These are phyloP conservation scores for Juncus effusus DNA, from an alignment of 176 grass and related monocot species.

Conservation along the genomic window DNA sequence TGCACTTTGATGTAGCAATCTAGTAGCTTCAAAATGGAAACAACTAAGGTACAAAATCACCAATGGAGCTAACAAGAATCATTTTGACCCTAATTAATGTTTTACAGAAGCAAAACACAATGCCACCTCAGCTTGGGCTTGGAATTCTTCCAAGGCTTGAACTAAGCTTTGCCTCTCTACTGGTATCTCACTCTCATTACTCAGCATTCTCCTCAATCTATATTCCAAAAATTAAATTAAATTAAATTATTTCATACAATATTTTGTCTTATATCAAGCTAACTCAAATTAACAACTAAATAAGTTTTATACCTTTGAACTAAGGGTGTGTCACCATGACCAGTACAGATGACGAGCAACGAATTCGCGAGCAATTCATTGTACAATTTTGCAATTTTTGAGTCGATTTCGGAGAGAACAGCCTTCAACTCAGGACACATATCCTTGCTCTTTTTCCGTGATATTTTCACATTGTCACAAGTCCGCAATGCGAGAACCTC, in stretches of 20 bases:
- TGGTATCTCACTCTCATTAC: constrained; percentile 32
- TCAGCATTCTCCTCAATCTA: constrained; percentile 78
- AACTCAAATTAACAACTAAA: constrained; percentile 18
- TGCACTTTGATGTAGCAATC: not conserved
- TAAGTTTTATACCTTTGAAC: constrained; percentile 71
- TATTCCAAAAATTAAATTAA: constrained; percentile 13
- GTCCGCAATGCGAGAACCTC: constrained; percentile 76
- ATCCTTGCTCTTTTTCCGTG: constrained; percentile 42
- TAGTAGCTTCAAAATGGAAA: constrained; percentile 11
- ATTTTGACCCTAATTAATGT: constrained; percentile 31
- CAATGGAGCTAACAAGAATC: not conserved
- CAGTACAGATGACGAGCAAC: constrained; percentile 78
- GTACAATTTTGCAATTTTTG: constrained; percentile 60
- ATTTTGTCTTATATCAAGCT: constrained; percentile 8
- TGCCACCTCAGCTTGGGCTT: constrained; percentile 92
- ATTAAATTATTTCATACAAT: not conserved
- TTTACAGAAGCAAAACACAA: constrained; percentile 81
- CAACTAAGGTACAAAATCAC: not conserved
- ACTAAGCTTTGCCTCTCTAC: constrained; percentile 52
- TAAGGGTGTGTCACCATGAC: constrained; percentile 83
- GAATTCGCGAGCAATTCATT: constrained; percentile 54
- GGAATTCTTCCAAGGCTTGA: constrained; percentile 65
- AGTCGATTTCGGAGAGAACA: constrained; percentile 57
- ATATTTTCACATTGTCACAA: constrained; percentile 51
- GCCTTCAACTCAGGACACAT: constrained; percentile 60